These are phyloP conservation scores for Xylaria polymorpha DNA, from an alignment of 2,329 filamentous ascomycete species.

Conservation along the genomic window DNA sequence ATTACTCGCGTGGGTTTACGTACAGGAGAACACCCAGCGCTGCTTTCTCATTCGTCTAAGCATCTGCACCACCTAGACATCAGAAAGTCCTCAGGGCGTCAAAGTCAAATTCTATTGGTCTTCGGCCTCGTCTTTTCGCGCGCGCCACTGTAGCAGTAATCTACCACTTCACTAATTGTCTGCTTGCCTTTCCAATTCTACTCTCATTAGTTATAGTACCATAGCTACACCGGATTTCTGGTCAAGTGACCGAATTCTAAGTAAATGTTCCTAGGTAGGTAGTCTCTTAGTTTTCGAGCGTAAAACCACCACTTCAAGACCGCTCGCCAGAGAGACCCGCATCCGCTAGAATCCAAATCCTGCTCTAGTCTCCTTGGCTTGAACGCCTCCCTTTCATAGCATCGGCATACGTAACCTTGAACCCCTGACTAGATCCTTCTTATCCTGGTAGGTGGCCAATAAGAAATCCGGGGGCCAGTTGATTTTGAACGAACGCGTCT, in stretches of 20 bases:
- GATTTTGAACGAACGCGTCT: neutral
- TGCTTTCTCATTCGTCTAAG: slow-evolving; percentile 22
- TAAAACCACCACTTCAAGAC: slow-evolving; percentile 2
- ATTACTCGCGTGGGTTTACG: slow-evolving; percentile 9
- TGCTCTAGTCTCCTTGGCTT: slow-evolving; percentile 6
- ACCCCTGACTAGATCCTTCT: slow-evolving; percentile 3
- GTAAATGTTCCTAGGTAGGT: neutral
- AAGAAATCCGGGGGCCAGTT: neutral
- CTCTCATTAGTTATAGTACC: neutral
- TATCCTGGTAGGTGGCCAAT: neutral
- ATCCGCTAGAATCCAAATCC: slow-evolving; percentile 27
- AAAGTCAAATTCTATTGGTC: slow-evolving; percentile 29
- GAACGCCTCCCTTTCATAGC: slow-evolving; percentile 19
- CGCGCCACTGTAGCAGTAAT: slow-evolving; percentile 25
- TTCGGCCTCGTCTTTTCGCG: slow-evolving; percentile 27
- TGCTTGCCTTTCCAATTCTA: neutral
- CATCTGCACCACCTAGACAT: slow-evolving; percentile 14
- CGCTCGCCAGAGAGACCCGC: slow-evolving; percentile 9
- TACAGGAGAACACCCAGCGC: slow-evolving; percentile 9
- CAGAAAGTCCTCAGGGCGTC: slow-evolving; percentile 12
- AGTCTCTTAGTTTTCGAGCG: neutral
- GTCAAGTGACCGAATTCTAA: neutral
- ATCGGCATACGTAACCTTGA: slow-evolving; percentile 4
- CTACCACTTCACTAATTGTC: neutral
- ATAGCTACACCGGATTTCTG: too few species aligned